A percentile compares a stretch with the other conserved stretches of the same genome.
Conservation (phyloP, 1,284 basidiomycete genomes). For the Rhizoctonia solani region DNA sequence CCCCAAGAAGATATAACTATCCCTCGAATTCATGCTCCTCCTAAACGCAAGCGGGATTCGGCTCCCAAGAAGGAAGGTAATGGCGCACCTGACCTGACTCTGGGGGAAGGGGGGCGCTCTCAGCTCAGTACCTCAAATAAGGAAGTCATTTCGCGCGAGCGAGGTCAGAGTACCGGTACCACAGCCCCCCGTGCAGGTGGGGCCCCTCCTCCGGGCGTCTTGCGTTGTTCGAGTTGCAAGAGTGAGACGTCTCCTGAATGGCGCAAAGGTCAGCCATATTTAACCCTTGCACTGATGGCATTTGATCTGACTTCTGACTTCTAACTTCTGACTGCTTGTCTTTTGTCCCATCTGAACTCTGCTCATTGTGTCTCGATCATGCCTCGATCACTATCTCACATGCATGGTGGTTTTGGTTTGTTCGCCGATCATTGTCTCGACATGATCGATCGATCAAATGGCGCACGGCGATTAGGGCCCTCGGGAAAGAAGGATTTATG, state of each 20-base stretch:
- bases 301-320: not conserved
- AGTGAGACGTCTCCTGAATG: constrained; percentile 88
- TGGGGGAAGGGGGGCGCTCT: not conserved
- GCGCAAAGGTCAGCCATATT: constrained; percentile 63
- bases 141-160: constrained; percentile 24
- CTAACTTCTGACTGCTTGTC: not conserved
- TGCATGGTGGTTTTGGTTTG: not conserved
- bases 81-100: not conserved
- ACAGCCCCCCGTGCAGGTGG: constrained; percentile 45
- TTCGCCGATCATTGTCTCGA: constrained; percentile 14
- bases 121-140: constrained; percentile 4
- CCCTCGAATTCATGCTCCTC: constrained; percentile 13
- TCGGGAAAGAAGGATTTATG: constrained; percentile 90
- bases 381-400: not conserved
- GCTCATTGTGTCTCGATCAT: constrained; percentile 20
- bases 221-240: constrained; percentile 81
- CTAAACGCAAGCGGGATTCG: constrained; percentile 1
- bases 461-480: constrained; percentile 51
- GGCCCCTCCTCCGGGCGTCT: constrained; percentile 72
- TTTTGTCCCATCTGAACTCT: constrained; percentile 11
- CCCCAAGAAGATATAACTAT: not conserved
- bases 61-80: constrained; percentile 15
- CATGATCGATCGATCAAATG: constrained; percentile 30
- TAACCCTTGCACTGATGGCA: constrained; percentile 38
- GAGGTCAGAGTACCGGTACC: constrained; percentile 34